Evolutionary conservation across 164 flowering plant genomes (phyloP), one percentile per base, ranked within the genome.

Genomic region (Vitis rupestris): DNA sequence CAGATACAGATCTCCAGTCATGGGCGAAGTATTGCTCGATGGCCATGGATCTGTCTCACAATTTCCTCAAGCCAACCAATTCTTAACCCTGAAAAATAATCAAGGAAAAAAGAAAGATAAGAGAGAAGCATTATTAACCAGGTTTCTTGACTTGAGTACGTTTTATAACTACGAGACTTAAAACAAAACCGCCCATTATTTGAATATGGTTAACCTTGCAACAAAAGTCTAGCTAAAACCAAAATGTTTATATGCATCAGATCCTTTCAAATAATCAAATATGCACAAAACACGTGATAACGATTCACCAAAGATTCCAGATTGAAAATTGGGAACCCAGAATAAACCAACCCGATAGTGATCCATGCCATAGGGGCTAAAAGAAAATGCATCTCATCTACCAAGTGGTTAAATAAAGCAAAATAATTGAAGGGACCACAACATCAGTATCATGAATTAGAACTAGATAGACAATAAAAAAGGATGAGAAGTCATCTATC

Each of bases 11-110:
- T 58, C 54, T 75, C 73, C 79, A 81, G 48, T 74, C 79, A 16
- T 61, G 71, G 17, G 74, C 44, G 50, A 72, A 70, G 64, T 68
- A 73, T 30, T 75, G 73, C 65, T 81, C 75, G 9, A 74, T 72
- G 30, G 74, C 79, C 79, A 80, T 79, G 37, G 48, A 69, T 65
- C 48, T 29, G 15, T 50, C 47, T 29, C 14, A 13, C 29, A 56
- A 31, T 13, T 63, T 49, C 53, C 23, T 14, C 27, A 23, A 23
- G 27, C 27, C 2, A 23, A 23, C 27, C 27, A 23, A 23, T 23
- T 23, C 27, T 23, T 2, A 55, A 15, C 19, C 44, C 7, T 37
- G 44, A 37, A 37, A 37, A 37, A 37, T 37, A 37, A 37, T 37
- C 44, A 37, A 37, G 44, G 44, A 6, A 6, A 37, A 37, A 37